These are phyloP conservation scores for Tetradesmus obliquus DNA, from an alignment of 139 green algal genomes.

Conservation along the genomic window DNA sequence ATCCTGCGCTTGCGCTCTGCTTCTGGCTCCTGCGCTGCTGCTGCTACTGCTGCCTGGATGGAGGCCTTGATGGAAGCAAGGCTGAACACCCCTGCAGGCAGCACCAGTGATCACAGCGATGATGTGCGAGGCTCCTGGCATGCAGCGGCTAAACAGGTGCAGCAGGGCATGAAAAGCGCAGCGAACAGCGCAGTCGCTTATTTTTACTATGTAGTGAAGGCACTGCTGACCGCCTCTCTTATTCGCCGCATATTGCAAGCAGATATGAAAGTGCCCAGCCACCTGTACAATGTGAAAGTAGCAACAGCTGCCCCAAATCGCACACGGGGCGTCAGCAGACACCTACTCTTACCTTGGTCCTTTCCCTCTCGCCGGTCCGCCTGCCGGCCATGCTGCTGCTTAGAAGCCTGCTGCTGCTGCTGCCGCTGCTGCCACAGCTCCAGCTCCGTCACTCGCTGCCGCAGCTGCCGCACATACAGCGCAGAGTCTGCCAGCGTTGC, in stretches of 20 bases:
- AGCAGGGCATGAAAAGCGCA: background rate
- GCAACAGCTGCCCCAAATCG: background rate
- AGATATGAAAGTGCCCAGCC: too few species aligned
- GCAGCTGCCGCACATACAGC: conserved; percentile 63
- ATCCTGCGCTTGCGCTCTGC: conserved; percentile 41
- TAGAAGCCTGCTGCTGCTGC: conserved; percentile 34
- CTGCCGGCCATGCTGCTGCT: conserved; percentile 17
- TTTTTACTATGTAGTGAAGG: too few species aligned
- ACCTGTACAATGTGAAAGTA: background rate
- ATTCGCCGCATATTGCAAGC: too few species aligned
- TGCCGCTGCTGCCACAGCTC: conserved; percentile 47
- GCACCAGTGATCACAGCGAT: background rate
- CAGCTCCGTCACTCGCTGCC: conserved; percentile 61
- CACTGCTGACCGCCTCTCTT: too few species aligned
- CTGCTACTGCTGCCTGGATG: conserved; percentile 36
- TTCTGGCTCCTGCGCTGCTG: conserved; percentile 6
- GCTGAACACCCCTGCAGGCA: conserved; percentile 45
- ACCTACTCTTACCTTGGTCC: conserved; percentile 19
- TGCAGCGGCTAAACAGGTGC: background rate
- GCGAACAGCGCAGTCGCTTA: too few species aligned
- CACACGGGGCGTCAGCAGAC: background rate
- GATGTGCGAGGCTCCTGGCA: background rate
- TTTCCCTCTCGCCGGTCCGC: background rate
- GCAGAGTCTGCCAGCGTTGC: conserved; percentile 64
- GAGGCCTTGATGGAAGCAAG: conserved; percentile 33